Evolutionary conservation across 2,329 filamentous ascomycete genomes (phyloP).

Genomic region (Sordariomycetes sp.): DNA sequence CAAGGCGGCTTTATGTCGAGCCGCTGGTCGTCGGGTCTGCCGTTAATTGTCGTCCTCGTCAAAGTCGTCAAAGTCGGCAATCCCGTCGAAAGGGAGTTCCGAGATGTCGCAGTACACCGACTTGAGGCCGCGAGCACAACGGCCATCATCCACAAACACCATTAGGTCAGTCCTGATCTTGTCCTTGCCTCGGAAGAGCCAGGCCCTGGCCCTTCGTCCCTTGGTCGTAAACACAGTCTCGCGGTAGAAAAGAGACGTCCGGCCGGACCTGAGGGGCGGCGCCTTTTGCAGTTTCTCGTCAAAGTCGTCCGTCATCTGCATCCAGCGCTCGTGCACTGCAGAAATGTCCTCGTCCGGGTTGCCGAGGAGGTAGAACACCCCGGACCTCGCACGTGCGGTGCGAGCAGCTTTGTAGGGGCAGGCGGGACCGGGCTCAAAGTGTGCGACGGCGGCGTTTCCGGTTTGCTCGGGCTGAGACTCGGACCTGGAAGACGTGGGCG

Average conservation of each 20-base stretch:
- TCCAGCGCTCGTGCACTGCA: slow-evolving; percentile 23
- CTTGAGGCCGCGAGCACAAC: too few relatives aligned
- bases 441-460: background rate
- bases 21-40: too few relatives aligned
- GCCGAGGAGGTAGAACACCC: slow-evolving; percentile 20
- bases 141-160: too few relatives aligned
- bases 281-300: slow-evolving; percentile 17
- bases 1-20: too few relatives aligned
- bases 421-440: background rate
- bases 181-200: too few relatives aligned
- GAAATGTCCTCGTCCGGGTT: slow-evolving; percentile 14
- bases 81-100: too few relatives aligned
- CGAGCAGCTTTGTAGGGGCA: background rate
- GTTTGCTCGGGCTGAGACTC: background rate
- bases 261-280: background rate
- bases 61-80: too few relatives aligned
- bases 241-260: background rate
- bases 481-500: background rate
- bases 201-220: background rate
- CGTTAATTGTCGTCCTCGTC: too few relatives aligned
- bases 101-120: too few relatives aligned
- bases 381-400: background rate
- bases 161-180: too few relatives aligned
- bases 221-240: background rate
- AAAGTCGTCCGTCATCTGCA: slow-evolving; percentile 24